phyloP scores from a whole-genome alignment of 441 rosid species.

The Pelargonium australe region DNA sequence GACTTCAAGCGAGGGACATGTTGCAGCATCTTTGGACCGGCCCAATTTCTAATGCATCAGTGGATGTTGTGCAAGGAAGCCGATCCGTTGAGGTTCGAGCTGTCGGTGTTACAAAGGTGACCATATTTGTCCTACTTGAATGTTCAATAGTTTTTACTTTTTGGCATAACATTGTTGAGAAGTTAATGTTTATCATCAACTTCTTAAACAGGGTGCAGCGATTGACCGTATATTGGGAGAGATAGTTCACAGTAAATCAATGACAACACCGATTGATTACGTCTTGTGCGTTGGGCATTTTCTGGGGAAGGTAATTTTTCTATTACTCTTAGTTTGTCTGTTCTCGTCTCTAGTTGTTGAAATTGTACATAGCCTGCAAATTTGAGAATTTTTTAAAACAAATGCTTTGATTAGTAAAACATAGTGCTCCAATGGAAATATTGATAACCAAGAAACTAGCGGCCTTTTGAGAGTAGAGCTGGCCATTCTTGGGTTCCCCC shows the following conservation, averaged over 20 bases:
- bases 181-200: background rate
- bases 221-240: constrained; percentile 94
- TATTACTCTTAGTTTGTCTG: background rate
- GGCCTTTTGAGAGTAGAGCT: no score
- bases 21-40: constrained; percentile 99
- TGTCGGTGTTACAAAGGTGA: constrained; percentile 96
- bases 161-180: background rate
- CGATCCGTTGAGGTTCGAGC: constrained; percentile 95
- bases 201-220: constrained; percentile 72
- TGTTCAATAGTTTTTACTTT: constrained; percentile 11
- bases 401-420: no score
- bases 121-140: constrained; percentile 6
- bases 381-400: no score
- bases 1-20: constrained; percentile 96
- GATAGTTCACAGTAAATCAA: constrained; percentile 86
- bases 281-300: constrained; percentile 45
- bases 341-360: background rate
- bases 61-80: constrained; percentile 96
- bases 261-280: constrained; percentile 87
- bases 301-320: background rate
- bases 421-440: no score
- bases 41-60: constrained; percentile 96
- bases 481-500: no score
- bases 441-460: no score
- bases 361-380: no score